phyloP scores from a whole-genome alignment of 2,329 filamentous ascomycete genomes.

The Trichoderma hamatum region DNA sequence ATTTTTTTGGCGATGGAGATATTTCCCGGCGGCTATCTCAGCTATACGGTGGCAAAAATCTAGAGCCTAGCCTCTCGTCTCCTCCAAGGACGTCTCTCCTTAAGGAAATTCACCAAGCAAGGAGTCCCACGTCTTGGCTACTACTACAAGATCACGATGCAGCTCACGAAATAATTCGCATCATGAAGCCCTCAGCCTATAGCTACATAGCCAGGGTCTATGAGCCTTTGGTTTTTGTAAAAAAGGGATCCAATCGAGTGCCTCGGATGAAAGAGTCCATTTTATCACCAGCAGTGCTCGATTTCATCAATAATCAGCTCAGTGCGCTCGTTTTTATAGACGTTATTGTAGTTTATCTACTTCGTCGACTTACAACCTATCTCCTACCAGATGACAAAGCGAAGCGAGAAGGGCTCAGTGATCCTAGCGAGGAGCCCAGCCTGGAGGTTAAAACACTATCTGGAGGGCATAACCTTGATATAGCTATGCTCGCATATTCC shows the following conservation, averaged over 20 bases:
- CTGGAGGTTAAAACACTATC: slow-evolving; percentile 64
- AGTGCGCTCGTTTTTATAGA: slow-evolving; percentile 64
- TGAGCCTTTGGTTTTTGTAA: slow-evolving; percentile 73
- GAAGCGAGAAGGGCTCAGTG: slow-evolving; percentile 48
- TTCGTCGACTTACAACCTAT: slow-evolving; percentile 74
- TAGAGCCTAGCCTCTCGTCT: slow-evolving; percentile 34
- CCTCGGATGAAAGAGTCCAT: slow-evolving; percentile 48
- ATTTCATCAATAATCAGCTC: slow-evolving; percentile 66
- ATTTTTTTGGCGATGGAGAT: slow-evolving; percentile 69
- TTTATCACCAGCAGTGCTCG: slow-evolving; percentile 53
- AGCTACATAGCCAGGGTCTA: slow-evolving; percentile 75
- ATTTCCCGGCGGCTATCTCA: slow-evolving; percentile 39
- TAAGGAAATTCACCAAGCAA: slow-evolving; percentile 70
- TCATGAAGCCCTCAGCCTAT: slow-evolving; percentile 70
- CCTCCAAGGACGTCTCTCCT: slow-evolving; percentile 48
- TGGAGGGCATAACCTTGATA: slow-evolving; percentile 68
- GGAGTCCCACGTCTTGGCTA: slow-evolving; percentile 77
- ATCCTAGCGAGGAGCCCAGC: slow-evolving; percentile 50
- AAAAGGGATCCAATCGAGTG: slow-evolving; percentile 68
- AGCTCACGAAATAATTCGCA: slow-evolving; percentile 73
- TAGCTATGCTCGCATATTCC: slow-evolving; percentile 66
- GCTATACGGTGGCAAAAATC: slow-evolving; percentile 31
- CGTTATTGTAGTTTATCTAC: slow-evolving; percentile 63
- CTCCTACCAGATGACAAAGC: slow-evolving; percentile 67
- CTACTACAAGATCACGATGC: slow-evolving; percentile 78